Evolutionary conservation across 192 early-diverging fungal species (phyloP).

Genomic region (Rhizophagus clarus): DNA sequence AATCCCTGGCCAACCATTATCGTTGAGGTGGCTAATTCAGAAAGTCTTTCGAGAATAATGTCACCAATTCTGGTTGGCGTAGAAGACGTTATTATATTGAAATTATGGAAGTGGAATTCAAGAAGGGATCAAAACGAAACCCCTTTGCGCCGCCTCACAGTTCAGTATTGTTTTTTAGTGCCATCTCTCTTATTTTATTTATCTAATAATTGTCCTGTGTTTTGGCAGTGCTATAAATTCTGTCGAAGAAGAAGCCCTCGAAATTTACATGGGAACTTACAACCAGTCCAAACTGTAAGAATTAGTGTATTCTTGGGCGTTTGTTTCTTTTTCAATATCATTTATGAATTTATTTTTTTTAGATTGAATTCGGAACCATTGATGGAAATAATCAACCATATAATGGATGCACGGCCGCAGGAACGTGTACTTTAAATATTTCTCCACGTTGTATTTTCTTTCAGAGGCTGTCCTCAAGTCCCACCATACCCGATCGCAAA

Average conservation of each 20-base stretch:
- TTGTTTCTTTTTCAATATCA: constrained; percentile 13
- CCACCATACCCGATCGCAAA: constrained; percentile 18
- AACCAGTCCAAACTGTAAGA: constrained; percentile 6
- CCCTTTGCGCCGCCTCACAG: background rate
- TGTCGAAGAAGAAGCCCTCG: background rate
- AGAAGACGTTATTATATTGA: constrained; percentile 6
- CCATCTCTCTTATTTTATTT: constrained; percentile 18
- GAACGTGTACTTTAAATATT: constrained; percentile 3
- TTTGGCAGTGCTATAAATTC: constrained; percentile 25
- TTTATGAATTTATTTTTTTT: constrained; percentile 3
- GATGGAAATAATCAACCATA: background rate
- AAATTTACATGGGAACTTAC: background rate
- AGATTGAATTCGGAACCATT: constrained; percentile 21
- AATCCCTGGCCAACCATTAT: constrained; percentile 8
- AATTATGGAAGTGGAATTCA: constrained; percentile 13
- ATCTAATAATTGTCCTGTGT: constrained; percentile 13
- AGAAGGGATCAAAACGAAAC: background rate
- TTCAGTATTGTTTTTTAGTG: constrained; percentile 10
- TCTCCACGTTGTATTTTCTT: background rate
- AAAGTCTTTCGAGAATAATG: constrained; percentile 12
- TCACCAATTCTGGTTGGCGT: constrained; percentile 21
- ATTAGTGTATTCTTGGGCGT: background rate
- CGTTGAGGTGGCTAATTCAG: constrained; percentile 5
- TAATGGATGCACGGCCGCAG: background rate
- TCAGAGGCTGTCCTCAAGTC: background rate